Percentiles rank a stretch among this genome's conserved stretches.
These are phyloP conservation scores for Artemisia argyi DNA, from an alignment of 129 eudicot species.

Conservation along the genomic window DNA sequence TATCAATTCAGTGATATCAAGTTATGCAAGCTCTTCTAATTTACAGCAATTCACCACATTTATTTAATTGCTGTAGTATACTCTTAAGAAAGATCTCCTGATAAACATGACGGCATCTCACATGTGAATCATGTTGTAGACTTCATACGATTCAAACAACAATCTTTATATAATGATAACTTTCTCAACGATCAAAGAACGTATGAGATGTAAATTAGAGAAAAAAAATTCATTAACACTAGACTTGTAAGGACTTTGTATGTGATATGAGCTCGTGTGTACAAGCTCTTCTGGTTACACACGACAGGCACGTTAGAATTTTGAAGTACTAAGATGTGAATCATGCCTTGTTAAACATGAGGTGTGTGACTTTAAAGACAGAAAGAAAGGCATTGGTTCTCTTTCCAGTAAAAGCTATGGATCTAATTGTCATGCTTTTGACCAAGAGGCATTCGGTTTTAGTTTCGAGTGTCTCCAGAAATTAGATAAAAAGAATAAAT, in stretches of 20 bases:
- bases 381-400: no score
- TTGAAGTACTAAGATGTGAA: no score
- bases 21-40: not conserved
- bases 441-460: not conserved
- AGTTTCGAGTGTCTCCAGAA: no score
- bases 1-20: no score
- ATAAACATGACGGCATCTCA: no score
- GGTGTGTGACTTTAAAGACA: no score
- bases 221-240: not conserved
- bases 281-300: no score
- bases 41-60: not conserved
- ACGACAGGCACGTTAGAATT: no score
- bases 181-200: not conserved
- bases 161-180: not conserved
- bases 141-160: not conserved
- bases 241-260: not conserved
- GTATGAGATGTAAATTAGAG: not conserved
- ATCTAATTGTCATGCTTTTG: not conserved
- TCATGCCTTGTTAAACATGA: no score
- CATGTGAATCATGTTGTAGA: not conserved
- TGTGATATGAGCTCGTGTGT: not conserved
- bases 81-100: not conserved
- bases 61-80: not conserved
- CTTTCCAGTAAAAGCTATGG: not conserved
- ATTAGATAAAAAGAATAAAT: no score